A percentile compares a stretch with the other conserved stretches of the same genome.
These are phyloP conservation scores for Gonapodya prolifera DNA, from an alignment of 192 early-diverging fungal genomes.

Conservation along the genomic window DNA sequence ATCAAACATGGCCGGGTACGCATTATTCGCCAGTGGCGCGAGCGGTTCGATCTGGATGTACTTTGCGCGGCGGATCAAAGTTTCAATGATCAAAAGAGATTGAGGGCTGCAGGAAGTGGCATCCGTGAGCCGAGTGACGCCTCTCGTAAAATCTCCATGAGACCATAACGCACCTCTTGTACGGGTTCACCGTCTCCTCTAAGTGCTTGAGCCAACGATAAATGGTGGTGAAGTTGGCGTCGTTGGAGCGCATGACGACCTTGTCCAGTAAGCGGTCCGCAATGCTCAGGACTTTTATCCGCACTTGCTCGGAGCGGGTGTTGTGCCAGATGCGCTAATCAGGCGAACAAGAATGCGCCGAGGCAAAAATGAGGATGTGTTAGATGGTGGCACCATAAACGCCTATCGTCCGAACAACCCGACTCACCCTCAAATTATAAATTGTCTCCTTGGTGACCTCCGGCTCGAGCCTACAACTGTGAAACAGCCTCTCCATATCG, in stretches of 20 bases:
- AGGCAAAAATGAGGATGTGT: no score
- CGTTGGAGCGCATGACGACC: conserved; percentile 1
- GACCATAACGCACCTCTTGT: conserved; percentile 9
- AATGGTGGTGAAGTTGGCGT: conserved; percentile 6
- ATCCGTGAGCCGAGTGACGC: no score
- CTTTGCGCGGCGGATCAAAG: conserved; percentile 2
- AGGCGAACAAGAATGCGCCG: no score
- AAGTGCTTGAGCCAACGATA: conserved; percentile 10
- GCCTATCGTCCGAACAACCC: no score
- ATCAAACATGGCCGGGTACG: neutral
- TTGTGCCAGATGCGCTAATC: conserved; percentile 8
- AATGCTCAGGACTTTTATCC: conserved; percentile 9
- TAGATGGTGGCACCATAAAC: no score
- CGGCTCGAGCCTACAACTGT: conserved; percentile 11
- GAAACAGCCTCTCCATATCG: conserved; percentile 12
- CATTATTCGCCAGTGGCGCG: conserved; percentile 1
- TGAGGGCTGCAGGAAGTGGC: neutral
- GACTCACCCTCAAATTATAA: conserved; percentile 4
- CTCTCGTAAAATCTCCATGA: neutral
- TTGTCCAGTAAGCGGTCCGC: conserved; percentile 9
- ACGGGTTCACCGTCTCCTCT: conserved; percentile 11
- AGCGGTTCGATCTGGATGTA: conserved; percentile 6
- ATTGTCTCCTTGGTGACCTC: conserved; percentile 15
- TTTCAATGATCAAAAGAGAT: conserved; percentile 3
- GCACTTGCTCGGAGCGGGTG: conserved; percentile 9